Conservation (phyloP, 2,329 filamentous ascomycete genomes). For the Colletotrichum sojae region DNA sequence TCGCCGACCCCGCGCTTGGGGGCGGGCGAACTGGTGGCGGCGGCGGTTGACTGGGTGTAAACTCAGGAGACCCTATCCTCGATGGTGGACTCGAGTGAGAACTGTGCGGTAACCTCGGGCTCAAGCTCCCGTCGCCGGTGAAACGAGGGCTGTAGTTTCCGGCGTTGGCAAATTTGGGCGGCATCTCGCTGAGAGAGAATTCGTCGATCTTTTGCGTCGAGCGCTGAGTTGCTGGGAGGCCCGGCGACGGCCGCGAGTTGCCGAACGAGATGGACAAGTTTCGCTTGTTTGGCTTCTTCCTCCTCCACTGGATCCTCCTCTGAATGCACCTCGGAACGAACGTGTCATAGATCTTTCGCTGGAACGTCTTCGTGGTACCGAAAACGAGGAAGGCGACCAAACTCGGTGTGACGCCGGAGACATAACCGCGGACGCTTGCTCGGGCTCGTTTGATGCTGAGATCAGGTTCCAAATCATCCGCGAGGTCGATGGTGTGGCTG, state of each 20-base stretch:
- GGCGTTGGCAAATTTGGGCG: neutral
- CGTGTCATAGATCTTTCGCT: conserved; percentile 17
- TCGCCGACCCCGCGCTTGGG: neutral
- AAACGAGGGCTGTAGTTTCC: conserved; percentile 11
- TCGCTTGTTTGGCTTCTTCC: neutral
- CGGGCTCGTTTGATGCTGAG: conserved; percentile 46
- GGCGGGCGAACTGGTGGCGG: neutral
- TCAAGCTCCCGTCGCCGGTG: neutral
- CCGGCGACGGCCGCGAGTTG: neutral
- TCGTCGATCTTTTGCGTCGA: neutral
- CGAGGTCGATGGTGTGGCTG: conserved; percentile 48
- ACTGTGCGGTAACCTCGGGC: conserved; percentile 14
- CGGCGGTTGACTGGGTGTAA: neutral
- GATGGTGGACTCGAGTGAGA: neutral
- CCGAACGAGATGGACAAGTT: conserved; percentile 18
- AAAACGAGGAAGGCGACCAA: conserved; percentile 46
- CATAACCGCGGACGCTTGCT: conserved; percentile 42
- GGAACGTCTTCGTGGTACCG: conserved; percentile 45
- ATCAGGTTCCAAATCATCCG: conserved; percentile 48
- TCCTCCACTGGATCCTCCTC: neutral
- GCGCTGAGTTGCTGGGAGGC: neutral
- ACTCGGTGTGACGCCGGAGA: conserved; percentile 46
- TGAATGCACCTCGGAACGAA: conserved; percentile 16
- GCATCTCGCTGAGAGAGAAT: conserved; percentile 17
- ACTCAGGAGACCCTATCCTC: neutral